Evolutionary conservation across 1,284 basidiomycete genomes (phyloP).

Genomic region (Termitomyces sp.): DNA sequence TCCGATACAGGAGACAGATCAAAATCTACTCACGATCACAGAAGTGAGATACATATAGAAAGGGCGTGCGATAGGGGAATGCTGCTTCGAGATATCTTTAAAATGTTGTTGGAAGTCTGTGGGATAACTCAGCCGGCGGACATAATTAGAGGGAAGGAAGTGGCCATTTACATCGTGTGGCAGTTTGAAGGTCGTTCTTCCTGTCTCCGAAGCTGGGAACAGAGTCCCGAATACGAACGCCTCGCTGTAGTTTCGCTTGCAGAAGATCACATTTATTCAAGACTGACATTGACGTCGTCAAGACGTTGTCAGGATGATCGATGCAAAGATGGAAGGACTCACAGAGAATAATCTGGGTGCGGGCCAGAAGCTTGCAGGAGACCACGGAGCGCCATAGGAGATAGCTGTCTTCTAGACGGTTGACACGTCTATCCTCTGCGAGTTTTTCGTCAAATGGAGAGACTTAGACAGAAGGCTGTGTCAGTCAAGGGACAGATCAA

Average conservation of each 20-base stretch:
- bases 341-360: constrained; percentile 57
- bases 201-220: constrained; percentile 61
- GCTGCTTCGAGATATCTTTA: constrained; percentile 53
- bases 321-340: constrained; percentile 12
- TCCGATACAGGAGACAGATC: neutral
- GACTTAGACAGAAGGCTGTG: constrained; percentile 31
- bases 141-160: neutral
- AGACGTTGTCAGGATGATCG: neutral
- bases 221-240: constrained; percentile 53
- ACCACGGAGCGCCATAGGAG: constrained; percentile 68
- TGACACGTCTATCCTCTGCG: constrained; percentile 61
- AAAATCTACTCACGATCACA: constrained; percentile 50
- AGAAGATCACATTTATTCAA: constrained; percentile 68
- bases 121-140: neutral
- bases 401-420: constrained; percentile 69
- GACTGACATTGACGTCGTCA: constrained; percentile 29
- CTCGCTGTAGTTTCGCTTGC: constrained; percentile 58
- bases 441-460: constrained; percentile 71
- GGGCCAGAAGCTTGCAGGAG: constrained; percentile 54
- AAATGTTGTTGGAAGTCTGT: constrained; percentile 65
- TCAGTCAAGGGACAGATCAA: constrained; percentile 6
- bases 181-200: constrained; percentile 51
- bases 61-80: constrained; percentile 56
- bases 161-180: constrained; percentile 48
- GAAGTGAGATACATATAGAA: constrained; percentile 73